Conservation (phyloP, 768 basidiomycete species). For the Hydnum rufescens region DNA sequence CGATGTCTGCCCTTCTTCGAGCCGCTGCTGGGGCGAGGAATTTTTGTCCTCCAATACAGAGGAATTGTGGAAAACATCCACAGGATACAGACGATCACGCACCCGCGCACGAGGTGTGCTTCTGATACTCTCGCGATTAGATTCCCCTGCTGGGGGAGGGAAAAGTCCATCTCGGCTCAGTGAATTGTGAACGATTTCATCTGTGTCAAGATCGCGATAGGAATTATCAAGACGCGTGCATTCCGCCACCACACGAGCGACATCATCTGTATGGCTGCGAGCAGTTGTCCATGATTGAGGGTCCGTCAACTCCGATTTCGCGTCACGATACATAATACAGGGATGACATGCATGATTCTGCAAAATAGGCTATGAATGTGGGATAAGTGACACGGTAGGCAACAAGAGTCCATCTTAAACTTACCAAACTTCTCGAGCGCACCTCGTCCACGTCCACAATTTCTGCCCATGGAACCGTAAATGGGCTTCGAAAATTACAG, state of each 20-base stretch:
- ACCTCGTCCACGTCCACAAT: conserved; percentile 50
- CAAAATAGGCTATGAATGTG: conserved; percentile 34
- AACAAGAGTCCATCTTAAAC: conserved; percentile 5
- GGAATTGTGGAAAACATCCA: not conserved
- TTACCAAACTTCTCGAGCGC: conserved; percentile 51
- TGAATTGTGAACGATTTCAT: not conserved
- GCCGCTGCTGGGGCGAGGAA: no score
- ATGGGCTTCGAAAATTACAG: conserved; percentile 33
- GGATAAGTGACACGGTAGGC: conserved; percentile 1
- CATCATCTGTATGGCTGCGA: conserved; percentile 24
- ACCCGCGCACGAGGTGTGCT: not conserved
- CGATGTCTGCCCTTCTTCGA: no score
- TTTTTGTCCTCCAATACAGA: not conserved
- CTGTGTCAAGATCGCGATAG: not conserved
- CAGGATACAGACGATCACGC: not conserved
- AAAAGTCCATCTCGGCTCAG: not conserved
- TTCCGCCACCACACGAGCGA: conserved; percentile 40
- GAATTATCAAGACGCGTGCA: conserved; percentile 19
- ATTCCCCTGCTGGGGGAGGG: not conserved
- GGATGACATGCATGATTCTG: conserved; percentile 59
- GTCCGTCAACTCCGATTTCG: conserved; percentile 39
- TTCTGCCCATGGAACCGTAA: conserved; percentile 49
- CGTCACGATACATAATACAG: conserved; percentile 45
- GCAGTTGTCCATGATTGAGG: conserved; percentile 41
- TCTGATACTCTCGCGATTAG: not conserved